Evolutionary conservation across 495 filamentous ascomycete genomes (phyloP), one percentile per base, ranked within the genome.

Genomic region (Penicillium alfredii): DNA sequence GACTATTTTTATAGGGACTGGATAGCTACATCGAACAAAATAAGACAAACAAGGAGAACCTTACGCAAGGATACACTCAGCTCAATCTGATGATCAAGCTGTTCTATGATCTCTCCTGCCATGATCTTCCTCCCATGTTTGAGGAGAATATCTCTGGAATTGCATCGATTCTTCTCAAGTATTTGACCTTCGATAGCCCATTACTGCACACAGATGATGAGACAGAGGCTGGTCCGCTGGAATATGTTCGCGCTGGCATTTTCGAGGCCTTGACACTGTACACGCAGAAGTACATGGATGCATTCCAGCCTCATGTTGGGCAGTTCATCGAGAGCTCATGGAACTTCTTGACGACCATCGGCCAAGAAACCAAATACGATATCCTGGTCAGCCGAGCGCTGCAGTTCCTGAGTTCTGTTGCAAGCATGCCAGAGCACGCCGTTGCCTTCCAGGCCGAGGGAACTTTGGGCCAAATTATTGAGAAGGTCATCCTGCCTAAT

Each of bases 401-500:
- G 32, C 82, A 94, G 38, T 99, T 97, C 62, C 65, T 99, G 55
- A 97, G 88, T 1, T 86, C 88, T 8, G 82, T 95, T 26, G 82
- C 88, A 14, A 74, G 77, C 35, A 84, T 82, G 37, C 64, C 69
- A 7, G 68, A 80, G 36, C 87, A 96, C 61, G 88, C 92, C 0
- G 64, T 78, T 35, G 74, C 78, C 42, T 99, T 99, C 80, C 86
- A 89, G 62, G 77, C 82, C 39, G 77, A 84, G 42, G 70, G 67
- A 10, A 80, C 81, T 2, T 62, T 96, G 35, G 68, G 72, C 15
- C 81, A 94, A 50, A 82, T 99, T 15, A 82, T 95, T 21, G 86
- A 96, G 60, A 93, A 93, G 64, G 93, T 96, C 16, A 80, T 99
- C 29, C 63, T 99, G 35, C 93, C 93, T 21, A 99, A 96, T 45